These are phyloP conservation scores for Nyssa sinensis DNA, from an alignment of 148 eudicot species.

Conservation along the genomic window DNA sequence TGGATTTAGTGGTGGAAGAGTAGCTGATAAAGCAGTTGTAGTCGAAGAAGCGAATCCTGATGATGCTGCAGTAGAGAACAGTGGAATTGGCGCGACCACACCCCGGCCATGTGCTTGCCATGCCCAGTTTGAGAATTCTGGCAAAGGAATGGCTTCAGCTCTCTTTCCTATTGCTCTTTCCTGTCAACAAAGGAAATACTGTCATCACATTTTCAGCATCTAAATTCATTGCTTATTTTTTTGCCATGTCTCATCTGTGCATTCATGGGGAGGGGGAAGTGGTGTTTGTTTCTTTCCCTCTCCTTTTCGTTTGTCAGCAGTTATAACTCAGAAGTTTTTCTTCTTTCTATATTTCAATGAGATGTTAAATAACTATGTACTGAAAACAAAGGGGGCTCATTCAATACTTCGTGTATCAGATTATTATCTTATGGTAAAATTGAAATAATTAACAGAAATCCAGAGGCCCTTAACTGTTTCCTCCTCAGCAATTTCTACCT, in stretches of 20 bases:
- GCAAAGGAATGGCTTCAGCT: slow-evolving; percentile 23
- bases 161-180: slow-evolving; percentile 27
- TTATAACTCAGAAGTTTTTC: too few species aligned
- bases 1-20: slow-evolving; percentile 10
- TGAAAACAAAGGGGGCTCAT: too few species aligned
- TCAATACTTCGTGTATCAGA: too few species aligned
- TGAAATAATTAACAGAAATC: neutral
- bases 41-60: slow-evolving; percentile 78
- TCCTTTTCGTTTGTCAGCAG: too few species aligned
- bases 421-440: neutral
- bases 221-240: neutral
- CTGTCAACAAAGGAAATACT: slow-evolving; percentile 16
- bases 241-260: too few species aligned
- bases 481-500: neutral
- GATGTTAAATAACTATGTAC: too few species aligned
- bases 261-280: too few species aligned
- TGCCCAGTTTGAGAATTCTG: slow-evolving; percentile 35
- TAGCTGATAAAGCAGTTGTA: slow-evolving; percentile 22
- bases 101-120: slow-evolving; percentile 33
- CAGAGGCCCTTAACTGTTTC: too few species aligned
- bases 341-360: too few species aligned
- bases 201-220: neutral
- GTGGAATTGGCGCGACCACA: slow-evolving; percentile 27
- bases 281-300: too few species aligned
- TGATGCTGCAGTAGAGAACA: slow-evolving; percentile 76